Evolutionary conservation across 768 basidiomycete genomes (phyloP).

Genomic region (Trametes cubensis): DNA sequence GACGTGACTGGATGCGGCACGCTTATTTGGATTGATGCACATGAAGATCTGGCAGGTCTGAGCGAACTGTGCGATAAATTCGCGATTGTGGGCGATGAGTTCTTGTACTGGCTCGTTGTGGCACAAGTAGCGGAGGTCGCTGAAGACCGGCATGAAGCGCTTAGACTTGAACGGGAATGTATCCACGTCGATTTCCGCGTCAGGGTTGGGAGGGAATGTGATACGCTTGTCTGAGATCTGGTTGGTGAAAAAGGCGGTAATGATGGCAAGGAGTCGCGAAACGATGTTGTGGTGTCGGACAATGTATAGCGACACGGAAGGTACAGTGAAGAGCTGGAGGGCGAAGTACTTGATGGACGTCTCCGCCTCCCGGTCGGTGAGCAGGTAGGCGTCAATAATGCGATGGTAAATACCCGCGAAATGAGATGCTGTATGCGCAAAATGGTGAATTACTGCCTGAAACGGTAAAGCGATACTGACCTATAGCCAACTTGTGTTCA

Average conservation of each 20-base stretch:
- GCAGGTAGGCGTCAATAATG: constrained; percentile 87
- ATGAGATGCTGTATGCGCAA: constrained; percentile 59
- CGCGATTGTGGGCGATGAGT: constrained; percentile 69
- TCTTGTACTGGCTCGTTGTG: constrained; percentile 80
- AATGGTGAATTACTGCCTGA: constrained; percentile 14
- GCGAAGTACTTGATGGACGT: constrained; percentile 94
- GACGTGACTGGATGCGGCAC: constrained; percentile 80
- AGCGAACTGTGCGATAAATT: constrained; percentile 71
- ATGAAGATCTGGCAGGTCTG: constrained; percentile 87
- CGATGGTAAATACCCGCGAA: constrained; percentile 85
- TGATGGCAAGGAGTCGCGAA: constrained; percentile 76
- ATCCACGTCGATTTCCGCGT: constrained; percentile 69
- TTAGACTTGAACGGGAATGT: constrained; percentile 90
- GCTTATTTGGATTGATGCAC: constrained; percentile 89
- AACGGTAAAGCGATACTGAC: constrained; percentile 46
- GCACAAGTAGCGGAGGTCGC: constrained; percentile 84
- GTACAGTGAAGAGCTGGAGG: constrained; percentile 90
- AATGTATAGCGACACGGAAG: constrained; percentile 79
- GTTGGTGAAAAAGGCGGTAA: constrained; percentile 91
- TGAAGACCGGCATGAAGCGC: constrained; percentile 94
- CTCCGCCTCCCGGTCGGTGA: constrained; percentile 92
- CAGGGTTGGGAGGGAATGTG: constrained; percentile 38
- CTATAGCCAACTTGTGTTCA: constrained; percentile 75
- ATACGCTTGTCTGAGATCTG: constrained; percentile 79
- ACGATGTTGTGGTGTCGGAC: constrained; percentile 75